Evolutionary conservation across 768 basidiomycete species (phyloP), one percentile per base, ranked within the genome.

Genomic region (Postia placenta): DNA sequence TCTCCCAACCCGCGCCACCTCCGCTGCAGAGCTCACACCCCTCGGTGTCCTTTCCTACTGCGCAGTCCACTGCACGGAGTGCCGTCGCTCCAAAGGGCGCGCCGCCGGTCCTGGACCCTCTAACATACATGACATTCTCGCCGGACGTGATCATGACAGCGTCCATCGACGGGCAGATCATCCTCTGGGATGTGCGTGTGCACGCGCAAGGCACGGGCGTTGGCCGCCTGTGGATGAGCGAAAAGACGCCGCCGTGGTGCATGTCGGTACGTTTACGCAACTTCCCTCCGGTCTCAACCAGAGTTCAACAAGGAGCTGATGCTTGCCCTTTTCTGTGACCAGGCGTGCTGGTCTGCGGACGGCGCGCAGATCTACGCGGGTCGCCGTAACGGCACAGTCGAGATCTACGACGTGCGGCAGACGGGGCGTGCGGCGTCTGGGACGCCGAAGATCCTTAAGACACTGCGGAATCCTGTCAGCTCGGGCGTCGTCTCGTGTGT

Each of bases 271-370:
- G 81, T 71, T 40, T 46, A 17, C 17, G 46, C 49, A 24, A 28
- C 28, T n/a, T 44, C 19, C 11, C 14, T 35, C 33, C 30, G 60
- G 55, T 35, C 28, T 24, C 20, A n/a, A n/a, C n/a, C n/a, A n/a
- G n/a, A n/a, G n/a, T n/a, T n/a, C n/a, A n/a, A n/a, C n/a, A n/a
- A n/a, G n/a, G n/a, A 39, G 23, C 24, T n/a, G n/a, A n/a, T n/a
- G n/a, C n/a, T n/a, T n/a, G n/a, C n/a, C n/a, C n/a, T n/a, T n/a
- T n/a, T n/a, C n/a, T n/a, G n/a, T n/a, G n/a, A 15, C 37, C 58
- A 98, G 94, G 93, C 94, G 14, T 93, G 88, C 64, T 98, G 95
- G 93, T 92, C 92, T 4, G 76, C 82, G 2, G 83, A 92, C 54
- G 94, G 95, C 14, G 75, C 75, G 3, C 87, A 94, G 53, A 82